Evolutionary conservation across 495 filamentous ascomycete species (phyloP).

Genomic region (Rhizodiscina lignyota): DNA sequence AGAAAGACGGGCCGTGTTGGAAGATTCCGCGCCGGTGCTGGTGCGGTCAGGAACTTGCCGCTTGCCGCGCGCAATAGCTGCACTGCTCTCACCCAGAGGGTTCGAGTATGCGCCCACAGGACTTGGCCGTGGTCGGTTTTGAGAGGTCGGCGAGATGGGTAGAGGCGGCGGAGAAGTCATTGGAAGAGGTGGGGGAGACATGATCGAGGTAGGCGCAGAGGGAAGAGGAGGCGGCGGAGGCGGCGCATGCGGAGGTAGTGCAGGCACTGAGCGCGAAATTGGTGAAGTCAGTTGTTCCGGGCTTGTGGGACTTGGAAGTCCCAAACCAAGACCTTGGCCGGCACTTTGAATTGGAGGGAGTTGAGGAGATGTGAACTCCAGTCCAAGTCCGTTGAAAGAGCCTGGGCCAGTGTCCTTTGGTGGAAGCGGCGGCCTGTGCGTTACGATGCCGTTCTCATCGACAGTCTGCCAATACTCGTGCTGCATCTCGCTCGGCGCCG

Average conservation of each 20-base stretch:
- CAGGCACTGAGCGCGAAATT: constrained; percentile 3
- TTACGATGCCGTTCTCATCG: neutral
- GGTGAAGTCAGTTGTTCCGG: constrained; percentile 11
- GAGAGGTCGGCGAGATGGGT: too few species aligned
- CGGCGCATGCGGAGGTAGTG: constrained; percentile 12
- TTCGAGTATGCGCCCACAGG: too few species aligned
- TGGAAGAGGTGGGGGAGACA: too few species aligned
- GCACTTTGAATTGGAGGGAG: constrained; percentile 19
- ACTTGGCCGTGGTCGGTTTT: too few species aligned
- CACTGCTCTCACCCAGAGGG: too few species aligned
- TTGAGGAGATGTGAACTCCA: constrained; percentile 6
- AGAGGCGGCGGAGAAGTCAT: too few species aligned
- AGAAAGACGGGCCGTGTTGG: constrained; percentile 6
- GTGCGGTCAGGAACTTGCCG: too few species aligned
- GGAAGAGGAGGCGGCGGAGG: constrained; percentile 23
- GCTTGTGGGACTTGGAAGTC: too few species aligned
- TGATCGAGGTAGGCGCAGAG: constrained; percentile 25
- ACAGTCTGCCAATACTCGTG: too few species aligned
- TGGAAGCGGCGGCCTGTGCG: neutral
- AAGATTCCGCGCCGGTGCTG: too few species aligned
- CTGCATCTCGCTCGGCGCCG: neutral
- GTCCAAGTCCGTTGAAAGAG: neutral
- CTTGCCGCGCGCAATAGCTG: too few species aligned
- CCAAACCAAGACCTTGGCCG: constrained; percentile 26
- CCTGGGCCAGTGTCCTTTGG: neutral